Percentiles rank a stretch among this genome's conserved stretches.
Conservation (phyloP, 2,329 filamentous ascomycete genomes). For the Spiromastix sp. region DNA sequence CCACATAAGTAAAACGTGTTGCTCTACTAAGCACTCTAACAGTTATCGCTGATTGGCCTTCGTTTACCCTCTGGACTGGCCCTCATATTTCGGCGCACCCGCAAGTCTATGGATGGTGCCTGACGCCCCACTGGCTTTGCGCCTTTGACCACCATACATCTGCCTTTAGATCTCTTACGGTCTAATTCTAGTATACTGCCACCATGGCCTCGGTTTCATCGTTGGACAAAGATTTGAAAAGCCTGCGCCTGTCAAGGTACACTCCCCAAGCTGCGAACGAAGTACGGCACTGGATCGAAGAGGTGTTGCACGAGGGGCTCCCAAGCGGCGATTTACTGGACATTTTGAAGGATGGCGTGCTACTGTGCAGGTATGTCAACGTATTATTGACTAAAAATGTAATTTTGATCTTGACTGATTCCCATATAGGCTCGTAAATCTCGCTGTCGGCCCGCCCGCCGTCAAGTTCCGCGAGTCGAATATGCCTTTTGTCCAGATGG, state of each 20-base stretch:
- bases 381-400: background rate
- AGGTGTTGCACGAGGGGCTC: conserved; percentile 62
- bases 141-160: too few relatives aligned
- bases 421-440: conserved; percentile 62
- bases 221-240: conserved; percentile 90
- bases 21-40: too few relatives aligned
- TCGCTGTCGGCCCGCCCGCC: conserved; percentile 63
- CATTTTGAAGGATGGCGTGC: conserved; percentile 78
- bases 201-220: conserved; percentile 87
- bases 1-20: too few relatives aligned
- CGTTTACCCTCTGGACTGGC: too few relatives aligned
- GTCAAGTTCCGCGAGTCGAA: conserved; percentile 83
- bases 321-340: conserved; percentile 69
- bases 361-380: conserved; percentile 69
- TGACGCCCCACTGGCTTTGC: too few relatives aligned
- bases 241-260: conserved; percentile 83
- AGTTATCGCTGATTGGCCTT: too few relatives aligned
- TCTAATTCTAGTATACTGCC: too few relatives aligned
- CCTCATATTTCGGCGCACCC: too few relatives aligned
- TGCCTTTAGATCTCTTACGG: too few relatives aligned
- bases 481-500: conserved; percentile 99
- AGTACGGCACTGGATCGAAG: conserved; percentile 76
- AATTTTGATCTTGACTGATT: conserved; percentile 15
- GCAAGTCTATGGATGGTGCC: too few relatives aligned
- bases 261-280: conserved; percentile 85